Conservation (phyloP, 1,139 yeast species). For the Scheffersomyces insectosa region DNA sequence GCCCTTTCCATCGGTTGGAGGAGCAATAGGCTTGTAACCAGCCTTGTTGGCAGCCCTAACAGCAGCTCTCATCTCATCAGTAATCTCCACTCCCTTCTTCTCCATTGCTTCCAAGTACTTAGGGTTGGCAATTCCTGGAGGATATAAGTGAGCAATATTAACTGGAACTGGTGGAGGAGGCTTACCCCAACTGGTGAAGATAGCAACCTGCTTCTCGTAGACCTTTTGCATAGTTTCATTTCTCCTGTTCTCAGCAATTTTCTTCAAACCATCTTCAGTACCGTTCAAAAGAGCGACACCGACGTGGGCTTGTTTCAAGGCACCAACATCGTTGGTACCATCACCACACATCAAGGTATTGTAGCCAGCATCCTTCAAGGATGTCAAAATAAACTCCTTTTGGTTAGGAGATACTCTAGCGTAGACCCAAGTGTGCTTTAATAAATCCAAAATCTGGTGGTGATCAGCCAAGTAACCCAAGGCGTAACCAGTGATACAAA, state of each 20-base stretch:
- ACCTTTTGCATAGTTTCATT: slow-evolving; percentile 64
- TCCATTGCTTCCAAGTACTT: slow-evolving; percentile 84
- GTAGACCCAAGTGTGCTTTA: slow-evolving; percentile 93
- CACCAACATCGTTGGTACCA: slow-evolving; percentile 99
- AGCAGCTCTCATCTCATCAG: slow-evolving; percentile 62
- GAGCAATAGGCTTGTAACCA: slow-evolving; percentile 30
- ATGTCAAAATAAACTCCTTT: slow-evolving; percentile 85
- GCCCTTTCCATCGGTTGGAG: slow-evolving; percentile 34
- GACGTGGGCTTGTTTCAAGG: slow-evolving; percentile 95
- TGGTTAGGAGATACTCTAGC: slow-evolving; percentile 98
- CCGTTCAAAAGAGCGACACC: slow-evolving; percentile 97
- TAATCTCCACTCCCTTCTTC: slow-evolving; percentile 73
- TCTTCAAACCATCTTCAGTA: slow-evolving; percentile 91
- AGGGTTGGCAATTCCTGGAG: slow-evolving; percentile 94
- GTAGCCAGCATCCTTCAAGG: slow-evolving; percentile 86
- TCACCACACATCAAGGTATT: slow-evolving; percentile 99
- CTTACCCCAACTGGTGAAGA: slow-evolving; percentile 80
- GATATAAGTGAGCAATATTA: slow-evolving; percentile 88
- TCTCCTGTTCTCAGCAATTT: slow-evolving; percentile 79
- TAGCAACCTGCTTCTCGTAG: slow-evolving; percentile 80
- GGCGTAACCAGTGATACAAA: slow-evolving; percentile 95
- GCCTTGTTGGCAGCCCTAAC: slow-evolving; percentile 53
- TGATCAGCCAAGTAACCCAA: slow-evolving; percentile 64
- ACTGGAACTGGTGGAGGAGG: slow-evolving; percentile 87
- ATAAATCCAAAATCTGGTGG: slow-evolving; percentile 64